Conservation (phyloP, 2,329 filamentous ascomycete genomes). For the Diplodia scrobiculata region DNA sequence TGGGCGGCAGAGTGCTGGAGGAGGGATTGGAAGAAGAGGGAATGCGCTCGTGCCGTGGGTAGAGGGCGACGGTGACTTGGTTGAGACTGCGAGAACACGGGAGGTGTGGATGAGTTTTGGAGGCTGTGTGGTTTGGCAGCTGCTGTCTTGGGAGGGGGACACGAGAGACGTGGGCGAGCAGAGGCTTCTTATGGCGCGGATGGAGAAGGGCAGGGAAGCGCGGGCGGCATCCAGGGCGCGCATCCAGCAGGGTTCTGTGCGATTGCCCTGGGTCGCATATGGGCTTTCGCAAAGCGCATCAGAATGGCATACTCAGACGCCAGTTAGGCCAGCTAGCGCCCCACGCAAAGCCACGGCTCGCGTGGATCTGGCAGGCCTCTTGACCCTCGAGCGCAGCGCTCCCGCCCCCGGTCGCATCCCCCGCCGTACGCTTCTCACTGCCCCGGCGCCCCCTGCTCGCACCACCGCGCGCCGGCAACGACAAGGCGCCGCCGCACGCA, state of each 20-base stretch:
- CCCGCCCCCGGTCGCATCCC: constrained; percentile 15
- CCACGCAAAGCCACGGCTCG: constrained; percentile 30
- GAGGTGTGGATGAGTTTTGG: not conserved
- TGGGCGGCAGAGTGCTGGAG: not conserved
- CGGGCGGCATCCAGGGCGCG: constrained; percentile 28
- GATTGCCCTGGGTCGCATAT: constrained; percentile 30
- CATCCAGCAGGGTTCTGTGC: constrained; percentile 29
- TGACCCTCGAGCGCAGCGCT: constrained; percentile 2
- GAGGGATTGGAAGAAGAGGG: not conserved
- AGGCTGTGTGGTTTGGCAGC: not conserved
- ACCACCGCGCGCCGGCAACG: constrained; percentile 19
- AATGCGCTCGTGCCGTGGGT: constrained; percentile 14
- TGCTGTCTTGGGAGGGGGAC: constrained; percentile 15
- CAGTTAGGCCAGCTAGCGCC: constrained; percentile 24
- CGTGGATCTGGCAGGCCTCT: constrained; percentile 27
- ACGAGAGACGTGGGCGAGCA: constrained; percentile 14
- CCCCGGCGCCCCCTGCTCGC: constrained; percentile 5
- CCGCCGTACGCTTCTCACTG: not conserved
- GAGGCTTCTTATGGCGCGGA: constrained; percentile 28
- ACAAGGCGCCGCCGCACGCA: constrained; percentile 21
- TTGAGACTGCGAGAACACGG: not conserved
- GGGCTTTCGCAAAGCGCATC: constrained; percentile 30
- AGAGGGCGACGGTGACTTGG: not conserved
- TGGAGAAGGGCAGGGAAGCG: constrained; percentile 19
- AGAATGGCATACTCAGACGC: constrained; percentile 29